Conservation (phyloP, 805 yeast species). For the Candida yuanshanica region DNA sequence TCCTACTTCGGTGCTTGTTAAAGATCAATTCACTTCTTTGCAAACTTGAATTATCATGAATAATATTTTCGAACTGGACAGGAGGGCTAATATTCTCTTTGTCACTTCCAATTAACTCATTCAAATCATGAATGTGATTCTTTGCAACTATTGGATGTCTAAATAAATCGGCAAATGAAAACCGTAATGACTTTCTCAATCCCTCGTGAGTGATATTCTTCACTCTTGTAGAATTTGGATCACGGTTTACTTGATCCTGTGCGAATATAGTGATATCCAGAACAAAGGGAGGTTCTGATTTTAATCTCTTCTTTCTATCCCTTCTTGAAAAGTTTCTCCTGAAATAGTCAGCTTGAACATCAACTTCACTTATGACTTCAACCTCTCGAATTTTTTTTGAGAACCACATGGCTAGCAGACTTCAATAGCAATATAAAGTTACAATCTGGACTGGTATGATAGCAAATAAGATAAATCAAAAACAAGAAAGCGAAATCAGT, state of each 20-base stretch:
- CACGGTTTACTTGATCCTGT: not conserved
- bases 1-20: conserved; percentile 1
- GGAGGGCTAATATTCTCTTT: not conserved
- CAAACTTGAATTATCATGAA: conserved; percentile 6
- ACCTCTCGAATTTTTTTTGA: not conserved
- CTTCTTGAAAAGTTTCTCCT: not conserved
- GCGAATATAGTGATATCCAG: not conserved
- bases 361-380: not conserved
- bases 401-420: not conserved
- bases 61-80: not conserved
- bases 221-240: too few species aligned
- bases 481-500: not conserved
- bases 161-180: not conserved
- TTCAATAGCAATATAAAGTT: not conserved
- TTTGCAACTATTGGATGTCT: not conserved
- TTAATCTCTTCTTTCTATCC: not conserved
- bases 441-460: not conserved
- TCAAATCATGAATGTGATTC: not conserved
- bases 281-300: not conserved
- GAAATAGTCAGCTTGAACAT: not conserved
- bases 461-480: not conserved
- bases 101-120: not conserved
- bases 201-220: not conserved
- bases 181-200: not conserved
- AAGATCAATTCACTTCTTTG: conserved; percentile 4